Evolutionary conservation across 352 stramenopile species (phyloP).

Genomic region (Phytopythium kandeliae): DNA sequence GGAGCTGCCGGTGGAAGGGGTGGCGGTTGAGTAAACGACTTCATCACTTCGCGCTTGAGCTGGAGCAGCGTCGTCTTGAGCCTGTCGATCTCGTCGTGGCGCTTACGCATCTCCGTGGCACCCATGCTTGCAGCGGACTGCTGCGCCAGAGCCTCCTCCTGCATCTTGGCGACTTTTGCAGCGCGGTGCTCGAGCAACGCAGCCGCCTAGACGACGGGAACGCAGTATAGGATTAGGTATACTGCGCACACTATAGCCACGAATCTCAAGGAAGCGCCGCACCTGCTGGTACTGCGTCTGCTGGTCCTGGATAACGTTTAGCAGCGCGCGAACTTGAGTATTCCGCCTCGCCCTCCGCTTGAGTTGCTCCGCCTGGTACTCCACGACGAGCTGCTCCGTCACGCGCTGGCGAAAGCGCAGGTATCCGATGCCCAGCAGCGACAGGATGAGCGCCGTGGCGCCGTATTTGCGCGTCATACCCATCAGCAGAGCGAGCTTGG

Average conservation of each 20-base stretch:
- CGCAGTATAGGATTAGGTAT: background rate
- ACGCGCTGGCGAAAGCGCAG: conserved; percentile 17
- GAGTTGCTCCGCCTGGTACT: conserved; percentile 11
- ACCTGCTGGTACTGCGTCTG: conserved; percentile 38
- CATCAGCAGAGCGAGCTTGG: conserved; percentile 15
- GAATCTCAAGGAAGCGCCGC: too few relatives aligned
- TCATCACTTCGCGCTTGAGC: conserved; percentile 23
- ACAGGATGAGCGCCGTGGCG: conserved; percentile 19
- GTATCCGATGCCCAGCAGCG: conserved; percentile 27
- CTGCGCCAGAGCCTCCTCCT: conserved; percentile 9
- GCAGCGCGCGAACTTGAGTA: conserved; percentile 18
- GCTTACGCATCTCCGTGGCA: conserved; percentile 7
- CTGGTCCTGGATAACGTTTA: conserved; percentile 31
- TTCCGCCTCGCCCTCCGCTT: conserved; percentile 15
- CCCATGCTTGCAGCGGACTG: conserved; percentile 4
- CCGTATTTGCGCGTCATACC: conserved; percentile 30
- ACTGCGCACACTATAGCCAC: background rate
- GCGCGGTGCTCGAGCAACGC: conserved; percentile 18
- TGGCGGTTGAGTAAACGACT: background rate
- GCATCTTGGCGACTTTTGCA: conserved; percentile 15
- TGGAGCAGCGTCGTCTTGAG: conserved; percentile 30
- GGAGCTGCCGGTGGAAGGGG: background rate
- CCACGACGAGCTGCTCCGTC: conserved; percentile 24
- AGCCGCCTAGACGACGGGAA: conserved; percentile 6
- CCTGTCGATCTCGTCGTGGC: conserved; percentile 21